Evolutionary conservation across 1,284 basidiomycete species (phyloP), one percentile per base, ranked within the genome.

Genomic region (Thecaphora thlaspeos): DNA sequence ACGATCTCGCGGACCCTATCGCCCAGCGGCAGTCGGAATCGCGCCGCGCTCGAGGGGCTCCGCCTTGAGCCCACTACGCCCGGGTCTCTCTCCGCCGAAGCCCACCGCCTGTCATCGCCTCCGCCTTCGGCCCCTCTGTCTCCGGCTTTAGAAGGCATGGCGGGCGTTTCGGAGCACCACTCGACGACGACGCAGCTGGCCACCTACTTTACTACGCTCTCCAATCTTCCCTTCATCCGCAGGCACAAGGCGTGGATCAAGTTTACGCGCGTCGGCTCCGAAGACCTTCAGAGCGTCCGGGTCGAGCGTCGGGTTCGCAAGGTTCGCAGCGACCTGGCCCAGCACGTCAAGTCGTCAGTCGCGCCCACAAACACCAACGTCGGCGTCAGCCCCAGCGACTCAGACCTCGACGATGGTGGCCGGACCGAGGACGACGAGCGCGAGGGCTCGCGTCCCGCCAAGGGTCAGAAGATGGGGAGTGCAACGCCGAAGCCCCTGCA

Each of bases 281-380:
- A 92, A 73, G 90, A 92, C 76, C 79, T 92, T 42, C 86, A 91
- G 80, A 90, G 88, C 71, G 86, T 87, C 4, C 85, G 89, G 41
- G 85, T 88, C 40, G 90, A 92, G 79, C 83, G 90, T 53, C 87
- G 90, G 3, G 88, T 92, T 77, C 89, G 90, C 80, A 85, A 88
- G 40, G 88, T 90, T 17, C 82, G 88, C 48, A 89, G 88, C 46
- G 90, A 91, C 48, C 51, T 71, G 41, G 54, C 63, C 39, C 37
- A 61, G 41, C 46, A 62, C 43, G 59, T 70, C 49, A 68, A 62
- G 46, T 61, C 64, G 2, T 53, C 55, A 3, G 68, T 70, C 2
- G 65, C 67, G 4, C 68, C 70, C 3, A 55, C 61, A 17, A 72
- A 72, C 49, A 69, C 59, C 50, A 72, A 72, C 42, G 68, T 71